Evolutionary conservation across 805 yeast species (phyloP).

Genomic region (Kluyveromyces siamensis): DNA sequence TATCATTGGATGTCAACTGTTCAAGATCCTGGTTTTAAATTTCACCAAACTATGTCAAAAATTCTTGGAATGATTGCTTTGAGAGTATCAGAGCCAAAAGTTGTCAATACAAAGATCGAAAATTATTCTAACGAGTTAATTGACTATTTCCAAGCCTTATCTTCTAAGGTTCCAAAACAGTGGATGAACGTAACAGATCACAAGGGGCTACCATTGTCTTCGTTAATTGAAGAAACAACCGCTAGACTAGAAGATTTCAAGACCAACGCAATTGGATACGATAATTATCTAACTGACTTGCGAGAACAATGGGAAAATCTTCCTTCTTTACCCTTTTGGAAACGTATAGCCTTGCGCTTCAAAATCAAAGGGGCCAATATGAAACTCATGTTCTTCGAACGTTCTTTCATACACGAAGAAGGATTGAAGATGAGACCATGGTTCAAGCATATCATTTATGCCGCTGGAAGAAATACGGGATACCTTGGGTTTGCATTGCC

Average conservation of each 20-base stretch:
- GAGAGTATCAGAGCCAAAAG: conserved; percentile 39
- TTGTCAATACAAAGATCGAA: conserved; percentile 27
- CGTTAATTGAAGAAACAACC: conserved; percentile 23
- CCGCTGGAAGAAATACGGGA: conserved; percentile 49
- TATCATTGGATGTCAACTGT: conserved; percentile 57
- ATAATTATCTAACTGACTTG: conserved; percentile 12
- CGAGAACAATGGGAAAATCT: conserved; percentile 24
- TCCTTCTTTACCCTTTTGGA: conserved; percentile 27
- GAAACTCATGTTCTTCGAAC: conserved; percentile 35
- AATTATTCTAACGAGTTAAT: conserved; percentile 34
- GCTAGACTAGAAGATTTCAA: conserved; percentile 20
- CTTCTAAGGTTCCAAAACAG: conserved; percentile 29
- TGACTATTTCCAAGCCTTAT: conserved; percentile 31
- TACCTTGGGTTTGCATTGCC: conserved; percentile 47
- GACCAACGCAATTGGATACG: conserved; percentile 19
- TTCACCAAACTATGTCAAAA: conserved; percentile 49
- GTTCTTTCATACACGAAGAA: conserved; percentile 34
- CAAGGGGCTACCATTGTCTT: conserved; percentile 12
- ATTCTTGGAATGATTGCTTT: conserved; percentile 42
- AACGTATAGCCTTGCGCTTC: conserved; percentile 19
- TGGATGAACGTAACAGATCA: conserved; percentile 27
- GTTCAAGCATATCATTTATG: conserved; percentile 46
- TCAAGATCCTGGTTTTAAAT: conserved; percentile 55
- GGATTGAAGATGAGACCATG: conserved; percentile 42
- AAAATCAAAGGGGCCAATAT: conserved; percentile 26